A percentile compares a stretch with the other conserved stretches of the same genome.
These are phyloP conservation scores for Trichophyton benhamiae DNA, from an alignment of 2,329 filamentous ascomycete genomes.

Conservation along the genomic window DNA sequence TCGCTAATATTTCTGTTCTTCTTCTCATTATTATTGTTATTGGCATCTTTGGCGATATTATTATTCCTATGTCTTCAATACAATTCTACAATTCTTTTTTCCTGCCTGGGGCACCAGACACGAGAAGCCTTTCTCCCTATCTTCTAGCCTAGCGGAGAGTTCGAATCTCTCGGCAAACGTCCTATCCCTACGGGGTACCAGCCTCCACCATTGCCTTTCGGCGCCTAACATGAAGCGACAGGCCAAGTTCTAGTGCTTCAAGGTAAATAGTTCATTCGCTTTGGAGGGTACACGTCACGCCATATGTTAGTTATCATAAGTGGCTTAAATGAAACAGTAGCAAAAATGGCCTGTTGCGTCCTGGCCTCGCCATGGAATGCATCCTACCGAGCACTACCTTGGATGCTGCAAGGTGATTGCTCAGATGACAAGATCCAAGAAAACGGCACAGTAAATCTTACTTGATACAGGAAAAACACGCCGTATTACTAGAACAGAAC, in stretches of 20 bases:
- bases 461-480: not conserved
- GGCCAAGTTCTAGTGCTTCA: not conserved
- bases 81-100: too few species aligned
- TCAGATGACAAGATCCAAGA: not conserved
- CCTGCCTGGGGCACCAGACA: too few species aligned
- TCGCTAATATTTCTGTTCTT: not conserved
- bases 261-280: not conserved
- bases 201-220: not conserved
- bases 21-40: too few species aligned
- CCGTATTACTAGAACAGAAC: not conserved
- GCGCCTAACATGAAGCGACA: not conserved
- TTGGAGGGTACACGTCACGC: not conserved
- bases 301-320: not conserved
- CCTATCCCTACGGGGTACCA: not conserved
- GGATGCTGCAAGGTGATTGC: not conserved
- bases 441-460: not conserved
- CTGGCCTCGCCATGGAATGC: not conserved
- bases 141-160: not conserved
- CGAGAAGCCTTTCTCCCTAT: not conserved
- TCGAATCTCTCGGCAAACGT: not conserved
- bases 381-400: not conserved
- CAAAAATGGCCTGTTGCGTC: not conserved
- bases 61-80: not conserved
- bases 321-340: not conserved
- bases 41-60: not conserved